These are phyloP conservation scores for Holtermanniella nyarrowii DNA, from an alignment of 768 basidiomycete species.

Conservation along the genomic window DNA sequence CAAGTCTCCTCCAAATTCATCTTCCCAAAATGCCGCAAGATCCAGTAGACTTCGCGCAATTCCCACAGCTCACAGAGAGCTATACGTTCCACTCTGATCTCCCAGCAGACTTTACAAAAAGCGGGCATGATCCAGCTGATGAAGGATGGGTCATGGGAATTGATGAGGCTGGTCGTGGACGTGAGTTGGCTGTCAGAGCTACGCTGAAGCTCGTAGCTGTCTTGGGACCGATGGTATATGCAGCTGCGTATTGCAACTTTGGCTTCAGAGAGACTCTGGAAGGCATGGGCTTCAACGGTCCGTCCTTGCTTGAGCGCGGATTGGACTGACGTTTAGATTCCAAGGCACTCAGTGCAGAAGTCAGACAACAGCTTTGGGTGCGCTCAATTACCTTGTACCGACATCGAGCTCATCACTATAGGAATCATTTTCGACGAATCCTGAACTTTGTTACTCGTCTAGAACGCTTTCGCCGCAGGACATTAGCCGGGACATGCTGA, in stretches of 20 bases:
- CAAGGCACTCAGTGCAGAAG: constrained; percentile 69
- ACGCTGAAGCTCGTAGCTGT: constrained; percentile 46
- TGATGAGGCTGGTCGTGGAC: constrained; percentile 96
- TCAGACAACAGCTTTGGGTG: constrained; percentile 46
- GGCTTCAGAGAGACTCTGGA: constrained; percentile 65
- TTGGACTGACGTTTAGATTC: constrained; percentile 57
- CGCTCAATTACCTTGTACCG: no score
- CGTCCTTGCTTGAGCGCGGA: constrained; percentile 12
- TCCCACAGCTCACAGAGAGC: constrained; percentile 22
- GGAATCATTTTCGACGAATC: constrained; percentile 20
- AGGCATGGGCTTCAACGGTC: constrained; percentile 81
- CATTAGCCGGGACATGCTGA: constrained; percentile 85
- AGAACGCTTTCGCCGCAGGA: constrained; percentile 63
- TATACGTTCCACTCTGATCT: constrained; percentile 34
- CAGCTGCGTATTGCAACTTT: constrained; percentile 81
- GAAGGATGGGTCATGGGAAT: constrained; percentile 85
- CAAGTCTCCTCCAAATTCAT: neutral
- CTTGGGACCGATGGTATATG: constrained; percentile 86
- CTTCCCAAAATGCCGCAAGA: constrained; percentile 9
- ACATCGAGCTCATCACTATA: no score
- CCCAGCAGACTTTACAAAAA: constrained; percentile 3
- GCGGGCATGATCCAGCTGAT: constrained; percentile 9
- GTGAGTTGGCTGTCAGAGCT: constrained; percentile 15
- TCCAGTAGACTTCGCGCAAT: constrained; percentile 24
- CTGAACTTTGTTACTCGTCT: constrained; percentile 36